These are phyloP conservation scores for Amanita pallidorosea DNA, from an alignment of 768 basidiomycete genomes.

Conservation along the genomic window DNA sequence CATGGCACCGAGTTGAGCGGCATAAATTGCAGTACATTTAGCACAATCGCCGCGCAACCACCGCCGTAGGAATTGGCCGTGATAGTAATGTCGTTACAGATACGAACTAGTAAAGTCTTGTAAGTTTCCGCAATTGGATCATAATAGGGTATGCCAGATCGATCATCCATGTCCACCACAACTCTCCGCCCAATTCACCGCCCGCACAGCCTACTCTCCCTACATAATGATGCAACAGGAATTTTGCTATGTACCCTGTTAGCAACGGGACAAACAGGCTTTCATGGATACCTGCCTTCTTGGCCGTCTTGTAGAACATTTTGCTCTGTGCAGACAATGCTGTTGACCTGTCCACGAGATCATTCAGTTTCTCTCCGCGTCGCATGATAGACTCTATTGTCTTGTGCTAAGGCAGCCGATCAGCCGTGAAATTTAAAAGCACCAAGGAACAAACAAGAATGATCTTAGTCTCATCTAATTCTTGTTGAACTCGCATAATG, in stretches of 20 bases:
- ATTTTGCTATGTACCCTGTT: conserved; percentile 63
- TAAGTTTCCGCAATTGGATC: background rate
- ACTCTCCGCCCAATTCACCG: background rate
- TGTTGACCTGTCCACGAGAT: conserved; percentile 88
- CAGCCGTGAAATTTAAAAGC: background rate
- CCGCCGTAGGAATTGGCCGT: background rate
- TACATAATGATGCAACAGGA: conserved; percentile 88
- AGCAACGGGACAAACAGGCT: conserved; percentile 4
- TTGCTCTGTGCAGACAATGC: conserved; percentile 84
- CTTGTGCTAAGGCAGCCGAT: conserved; percentile 63
- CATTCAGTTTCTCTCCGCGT: conserved; percentile 94
- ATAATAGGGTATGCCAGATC: background rate
- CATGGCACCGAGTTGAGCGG: background rate
- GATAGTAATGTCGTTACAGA: background rate
- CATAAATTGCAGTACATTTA: no score
- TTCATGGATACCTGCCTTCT: conserved; percentile 56
- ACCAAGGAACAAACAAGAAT: conserved; percentile 50
- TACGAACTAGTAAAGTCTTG: background rate
- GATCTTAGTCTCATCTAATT: conserved; percentile 98
- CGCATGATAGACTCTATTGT: conserved; percentile 96
- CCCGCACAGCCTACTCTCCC: conserved; percentile 1
- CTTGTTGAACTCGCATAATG: conserved; percentile 97
- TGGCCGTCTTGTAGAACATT: conserved; percentile 99
- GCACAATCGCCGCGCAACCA: no score
- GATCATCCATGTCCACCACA: background rate